phyloP scores from a whole-genome alignment of 208 protist species.

The Trypanosoma vivax region DNA sequence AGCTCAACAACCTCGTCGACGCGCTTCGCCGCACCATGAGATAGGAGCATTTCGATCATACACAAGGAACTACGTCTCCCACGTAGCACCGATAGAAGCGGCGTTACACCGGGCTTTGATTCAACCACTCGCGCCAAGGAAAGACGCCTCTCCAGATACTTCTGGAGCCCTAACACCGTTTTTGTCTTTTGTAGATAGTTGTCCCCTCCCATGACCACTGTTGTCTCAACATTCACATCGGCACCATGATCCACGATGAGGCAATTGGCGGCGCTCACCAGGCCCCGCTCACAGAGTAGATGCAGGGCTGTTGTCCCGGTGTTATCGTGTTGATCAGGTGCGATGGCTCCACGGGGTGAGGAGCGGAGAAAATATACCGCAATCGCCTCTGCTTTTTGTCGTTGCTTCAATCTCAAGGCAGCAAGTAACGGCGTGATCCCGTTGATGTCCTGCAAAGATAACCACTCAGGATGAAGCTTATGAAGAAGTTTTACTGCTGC shows the following conservation, averaged over 20 bases:
- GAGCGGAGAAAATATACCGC: constrained; percentile 51
- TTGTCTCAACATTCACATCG: constrained; percentile 15
- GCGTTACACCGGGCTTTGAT: constrained; percentile 24
- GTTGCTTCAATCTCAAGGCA: constrained; percentile 44
- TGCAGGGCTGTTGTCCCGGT: constrained; percentile 54
- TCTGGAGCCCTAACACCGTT: background rate
- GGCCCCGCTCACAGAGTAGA: constrained; percentile 40
- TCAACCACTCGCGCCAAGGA: background rate
- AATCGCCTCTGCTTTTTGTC: constrained; percentile 22
- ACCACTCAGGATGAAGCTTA: constrained; percentile 22
- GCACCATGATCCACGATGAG: constrained; percentile 56
- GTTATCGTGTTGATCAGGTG: constrained; percentile 33
- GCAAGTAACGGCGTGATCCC: constrained; percentile 64
- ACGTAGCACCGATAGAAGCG: constrained; percentile 30
- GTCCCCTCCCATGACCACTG: background rate
- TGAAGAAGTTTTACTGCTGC: constrained; percentile 42
- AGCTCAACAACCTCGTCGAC: constrained; percentile 36
- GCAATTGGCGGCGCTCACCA: constrained; percentile 27
- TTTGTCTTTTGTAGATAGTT: constrained; percentile 21
- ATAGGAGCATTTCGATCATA: constrained; percentile 34
- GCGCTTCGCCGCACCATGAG: constrained; percentile 27
- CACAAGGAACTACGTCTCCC: constrained; percentile 4
- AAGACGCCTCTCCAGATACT: background rate
- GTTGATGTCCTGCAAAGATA: constrained; percentile 39
- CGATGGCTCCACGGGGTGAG: constrained; percentile 28